Evolutionary conservation across 2,329 filamentous ascomycete species (phyloP), one percentile per base, ranked within the genome.

Genomic region (Clonostachys rosea): DNA sequence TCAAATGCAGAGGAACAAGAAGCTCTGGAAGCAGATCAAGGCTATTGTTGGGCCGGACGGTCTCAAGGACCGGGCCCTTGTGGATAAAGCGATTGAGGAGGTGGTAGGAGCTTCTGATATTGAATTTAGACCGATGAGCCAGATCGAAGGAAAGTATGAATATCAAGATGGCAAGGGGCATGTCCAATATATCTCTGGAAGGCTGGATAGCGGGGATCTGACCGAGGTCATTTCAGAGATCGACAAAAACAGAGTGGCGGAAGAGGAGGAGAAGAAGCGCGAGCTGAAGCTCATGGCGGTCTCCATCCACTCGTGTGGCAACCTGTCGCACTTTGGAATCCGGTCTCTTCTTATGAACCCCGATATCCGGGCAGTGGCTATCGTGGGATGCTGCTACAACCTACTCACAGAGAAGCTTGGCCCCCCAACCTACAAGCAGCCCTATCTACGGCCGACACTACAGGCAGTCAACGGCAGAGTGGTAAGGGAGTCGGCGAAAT

Each of bases 301-400:
- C 33, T 97, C 94, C 0, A 89, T 99, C 16, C 94, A 99, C 65
- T 97, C 92, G 1, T 99, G 94, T 62, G 94, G 94, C 30, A 97
- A 99, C 56, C 82, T 99, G n/a, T 87, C 95, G 1, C 94, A 99
- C 65, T 91, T 95, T 61, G 94, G 89, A 10, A 85, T 99, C 48
- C 84, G 89, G 13, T 95, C 92, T 1, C 78, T 99, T 17, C 69
- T 91, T 2, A 70, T 95, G 48, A 97, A 96, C 61, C 86, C 87
- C 1, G 80, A 84, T 5, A 91, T 97, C 47, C 82, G 83, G 34
- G 90, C 91, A n/a, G 86, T 97, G 18, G 92, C 92, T 49, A 91
- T 99, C 62, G 90, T 99, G 50, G 94, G 94, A 42, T 99, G 94
- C 73, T 99, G 94, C 75, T 97, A 99, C 75, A 99, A 99, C 59